Evolutionary conservation across 208 protist species (phyloP).

Genomic region (Leishmania martiniquensis): DNA sequence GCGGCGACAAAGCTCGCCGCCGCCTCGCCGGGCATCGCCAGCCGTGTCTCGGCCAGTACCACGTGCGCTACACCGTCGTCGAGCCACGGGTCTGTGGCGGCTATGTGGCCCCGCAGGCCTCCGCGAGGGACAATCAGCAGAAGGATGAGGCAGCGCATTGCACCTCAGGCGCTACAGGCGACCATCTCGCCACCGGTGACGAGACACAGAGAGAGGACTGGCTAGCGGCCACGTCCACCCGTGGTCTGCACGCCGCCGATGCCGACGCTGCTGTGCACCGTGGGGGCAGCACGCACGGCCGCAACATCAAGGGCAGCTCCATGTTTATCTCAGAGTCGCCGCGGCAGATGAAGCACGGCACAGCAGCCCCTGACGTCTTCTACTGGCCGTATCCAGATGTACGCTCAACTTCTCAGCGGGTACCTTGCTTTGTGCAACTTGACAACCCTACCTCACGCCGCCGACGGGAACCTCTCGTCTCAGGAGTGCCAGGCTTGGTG

Average conservation of each 20-base stretch:
- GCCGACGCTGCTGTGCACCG: background rate
- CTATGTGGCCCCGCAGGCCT: constrained; percentile 48
- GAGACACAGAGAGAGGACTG: constrained; percentile 20
- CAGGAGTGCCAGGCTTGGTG: constrained; percentile 51
- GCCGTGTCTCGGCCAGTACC: constrained; percentile 75
- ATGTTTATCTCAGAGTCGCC: constrained; percentile 67
- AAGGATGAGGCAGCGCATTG: background rate
- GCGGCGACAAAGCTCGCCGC: background rate
- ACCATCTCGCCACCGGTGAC: background rate
- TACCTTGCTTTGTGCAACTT: constrained; percentile 46
- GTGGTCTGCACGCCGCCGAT: constrained; percentile 3
- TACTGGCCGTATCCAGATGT: constrained; percentile 84
- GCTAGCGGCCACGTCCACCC: background rate
- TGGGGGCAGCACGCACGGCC: constrained; percentile 18
- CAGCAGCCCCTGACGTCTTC: constrained; percentile 59
- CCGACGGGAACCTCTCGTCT: constrained; percentile 46
- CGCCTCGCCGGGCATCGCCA: constrained; percentile 51
- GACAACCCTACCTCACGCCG: constrained; percentile 39
- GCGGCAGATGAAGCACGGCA: constrained; percentile 36
- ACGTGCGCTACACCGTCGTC: constrained; percentile 55
- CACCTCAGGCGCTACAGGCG: background rate
- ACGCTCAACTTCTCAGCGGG: constrained; percentile 61
- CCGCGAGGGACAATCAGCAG: background rate
- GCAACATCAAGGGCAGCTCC: constrained; percentile 61
- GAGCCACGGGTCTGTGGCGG: constrained; percentile 72